A percentile compares a stretch with the other conserved stretches of the same genome.
These are phyloP conservation scores for Arthonia radiata DNA, from an alignment of 495 filamentous ascomycete species.

Conservation along the genomic window DNA sequence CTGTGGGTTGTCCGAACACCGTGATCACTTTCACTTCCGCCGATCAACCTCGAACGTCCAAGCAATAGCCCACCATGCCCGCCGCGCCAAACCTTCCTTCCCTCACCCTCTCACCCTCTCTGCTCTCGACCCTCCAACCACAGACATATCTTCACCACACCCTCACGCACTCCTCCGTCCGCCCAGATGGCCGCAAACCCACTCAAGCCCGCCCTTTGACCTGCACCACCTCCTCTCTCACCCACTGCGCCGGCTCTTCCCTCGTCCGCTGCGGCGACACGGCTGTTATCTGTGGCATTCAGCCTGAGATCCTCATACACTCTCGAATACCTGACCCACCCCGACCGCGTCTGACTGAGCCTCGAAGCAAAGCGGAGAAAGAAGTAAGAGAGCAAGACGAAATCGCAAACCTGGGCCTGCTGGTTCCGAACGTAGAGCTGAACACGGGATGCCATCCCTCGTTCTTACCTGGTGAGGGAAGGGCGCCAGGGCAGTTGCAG, in stretches of 20 bases:
- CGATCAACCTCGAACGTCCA: no score
- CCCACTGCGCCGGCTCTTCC: conserved; percentile 69
- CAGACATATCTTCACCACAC: no score
- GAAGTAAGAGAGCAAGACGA: conserved; percentile 22
- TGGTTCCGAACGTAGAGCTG: conserved; percentile 84
- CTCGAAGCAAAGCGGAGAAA: conserved; percentile 10
- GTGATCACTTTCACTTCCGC: no score
- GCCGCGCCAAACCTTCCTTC: no score
- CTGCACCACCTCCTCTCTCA: conserved; percentile 54
- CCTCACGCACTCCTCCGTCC: conserved; percentile 28
- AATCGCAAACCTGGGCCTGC: conserved; percentile 34
- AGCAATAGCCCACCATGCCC: no score
- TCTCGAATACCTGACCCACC: conserved; percentile 36
- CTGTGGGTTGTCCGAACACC: no score
- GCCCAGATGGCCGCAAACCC: conserved; percentile 56
- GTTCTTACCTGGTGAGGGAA: conserved; percentile 57
- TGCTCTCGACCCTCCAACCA: no score
- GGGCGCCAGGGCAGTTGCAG: conserved; percentile 54
- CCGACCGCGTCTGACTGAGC: conserved; percentile 16
- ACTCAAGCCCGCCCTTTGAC: conserved; percentile 40
- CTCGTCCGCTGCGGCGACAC: conserved; percentile 77
- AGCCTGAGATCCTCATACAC: conserved; percentile 60
- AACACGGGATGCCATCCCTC: conserved; percentile 69
- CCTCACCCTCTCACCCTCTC: no score
- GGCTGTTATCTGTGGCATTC: conserved; percentile 71